Base-by-base conservation (phyloP, 2,329 filamentous ascomycete genomes). In the Clonostachys byssicola region DNA sequence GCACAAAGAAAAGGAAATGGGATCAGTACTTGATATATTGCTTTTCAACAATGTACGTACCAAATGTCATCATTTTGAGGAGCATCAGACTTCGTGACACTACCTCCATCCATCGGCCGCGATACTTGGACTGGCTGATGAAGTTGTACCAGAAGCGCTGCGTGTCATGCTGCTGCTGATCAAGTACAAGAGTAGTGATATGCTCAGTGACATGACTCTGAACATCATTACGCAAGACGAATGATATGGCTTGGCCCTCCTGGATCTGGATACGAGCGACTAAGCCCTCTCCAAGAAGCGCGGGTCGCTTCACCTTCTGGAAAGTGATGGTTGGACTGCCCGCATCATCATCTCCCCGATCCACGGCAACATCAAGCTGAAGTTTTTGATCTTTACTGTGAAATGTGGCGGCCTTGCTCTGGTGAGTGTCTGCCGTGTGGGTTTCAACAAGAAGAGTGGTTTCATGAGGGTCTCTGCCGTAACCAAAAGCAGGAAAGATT, bases 71-170 rank as follows among this genome's bases (percentile, higher is more conserved):
- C 65, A 91, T 74, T 64, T 91, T 91, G 41, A 91, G 65, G 46
- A 89, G 81, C 71, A 91, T 79, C 44, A 91, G 67, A 58, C 86
- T 89, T 47, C 87, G 74, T 23, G 75, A 73, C 6, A 91, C 84
- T 4, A 87, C 81, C 62, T 90, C 86, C 46, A 84, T 75, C 79
- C 86, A 91, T 34, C 82, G 77, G 6, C 87, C 87, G 49, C 80
- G 81, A 62, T 89, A 91, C 53, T 75, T 81, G 62, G 81, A 85
- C 60, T 84, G 81, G 6, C 77, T 74, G 46, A 89, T 86, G 81
- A 86, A 92, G 54, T 82, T 81, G 54, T 77, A 83, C 87, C 87
- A 91, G 62, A 79, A 92, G 9, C 70, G 73, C 56, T 86, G 84
- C 0, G 86, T 91, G 51, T 83, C 81, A 51, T 85, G 77, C 60